Evolutionary conservation across 768 basidiomycete species (phyloP), one percentile per base, ranked within the genome.

Genomic region (Boletus bicolor): DNA sequence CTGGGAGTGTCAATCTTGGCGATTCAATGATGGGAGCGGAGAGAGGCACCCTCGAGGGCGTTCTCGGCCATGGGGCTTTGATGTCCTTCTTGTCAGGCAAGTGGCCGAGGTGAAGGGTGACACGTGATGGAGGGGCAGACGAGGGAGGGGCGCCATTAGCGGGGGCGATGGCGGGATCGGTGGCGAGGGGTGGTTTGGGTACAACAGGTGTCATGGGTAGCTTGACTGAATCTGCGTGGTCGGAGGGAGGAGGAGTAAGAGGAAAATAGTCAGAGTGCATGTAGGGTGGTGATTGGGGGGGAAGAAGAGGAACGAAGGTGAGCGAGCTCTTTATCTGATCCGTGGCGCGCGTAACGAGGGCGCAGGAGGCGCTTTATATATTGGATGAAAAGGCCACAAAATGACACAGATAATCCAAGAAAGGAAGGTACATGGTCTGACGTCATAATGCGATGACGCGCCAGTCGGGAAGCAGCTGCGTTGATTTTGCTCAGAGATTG

Each of bases 71-170:
- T 15, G 82, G 79, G 0, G 85, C 82, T 61, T 83, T 84, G 63
- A 89, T 85, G 51, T 86, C 77, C 64, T 82, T 86, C 72, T 88
- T 88, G 60, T 80, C 81, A 0, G 88, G 89, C 30, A 90, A 74
- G 68, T 90, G 86, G 1, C 86, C 88, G 30, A 90, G 82, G 49
- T 84, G 84, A 32, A 90, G 81, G 46, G 86, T 85, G 52, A 90
- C 84, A 45, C 80, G 79, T 12, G 83, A 77, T 1, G 85, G 84
- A 4, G 77, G 76, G 4, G 62, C 58, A 4, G 69, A 56, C 14
- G 66, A 34, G 3, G 55, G 51, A 19, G 55, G 49, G 1, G 66
- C 60, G 36, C 59, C 57, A 39, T 61, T 60, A 15, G 54, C 11
- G 36, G 37, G 37, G 14, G n/a, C 28, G 32, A 37, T 8, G 8